Evolutionary conservation across 2,329 filamentous ascomycete species (phyloP), one percentile per base, ranked within the genome.

Genomic region (Chaetomium sp.): DNA sequence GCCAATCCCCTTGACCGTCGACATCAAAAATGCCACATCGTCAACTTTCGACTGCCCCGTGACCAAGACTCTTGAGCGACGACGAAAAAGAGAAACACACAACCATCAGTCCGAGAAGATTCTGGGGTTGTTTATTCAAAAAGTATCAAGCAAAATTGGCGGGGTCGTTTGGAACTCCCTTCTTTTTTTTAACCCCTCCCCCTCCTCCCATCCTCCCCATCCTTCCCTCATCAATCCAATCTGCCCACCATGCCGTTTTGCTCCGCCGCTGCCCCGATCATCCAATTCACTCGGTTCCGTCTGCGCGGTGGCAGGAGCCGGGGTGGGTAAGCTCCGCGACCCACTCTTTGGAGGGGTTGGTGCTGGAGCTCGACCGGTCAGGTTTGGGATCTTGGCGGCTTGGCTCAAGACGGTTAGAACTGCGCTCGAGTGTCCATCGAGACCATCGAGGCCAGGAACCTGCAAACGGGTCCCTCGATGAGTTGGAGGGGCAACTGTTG

Each of bases 301-400:
- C 52, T 56, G 55, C 55, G 55, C 49, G 53, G 53, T 58, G 57
- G 57, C 57, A 59, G 59, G 19, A 27, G 19, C 2, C 19, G 19
- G 19, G 19, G 19, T 27, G 19, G 19, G 49, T 54, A 57, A 35
- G 55, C 55, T 58, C 57, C 54, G 54, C 50, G 53, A 59, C 58
- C 60, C 55, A 44, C 59, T 61, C 55, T 19, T 27, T 27, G 19
- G 19, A 27, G 19, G 19, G 19, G 19, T 27, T 27, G 19, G 19
- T 27, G 47, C 53, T 50, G 57, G 55, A 49, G 56, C 54, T 46
- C 53, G 51, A 57, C 54, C 53, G 51, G 57, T 53, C 53, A 54
- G 54, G 42, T 55, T 58, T 55, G 44, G 53, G 33, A 49, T 54
- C 59, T 61, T 59, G 60, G 56, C 58, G 49, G 32, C 51, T 59